phyloP scores from a whole-genome alignment of 129 eudicot species.

The Dittrichia graveolens region DNA sequence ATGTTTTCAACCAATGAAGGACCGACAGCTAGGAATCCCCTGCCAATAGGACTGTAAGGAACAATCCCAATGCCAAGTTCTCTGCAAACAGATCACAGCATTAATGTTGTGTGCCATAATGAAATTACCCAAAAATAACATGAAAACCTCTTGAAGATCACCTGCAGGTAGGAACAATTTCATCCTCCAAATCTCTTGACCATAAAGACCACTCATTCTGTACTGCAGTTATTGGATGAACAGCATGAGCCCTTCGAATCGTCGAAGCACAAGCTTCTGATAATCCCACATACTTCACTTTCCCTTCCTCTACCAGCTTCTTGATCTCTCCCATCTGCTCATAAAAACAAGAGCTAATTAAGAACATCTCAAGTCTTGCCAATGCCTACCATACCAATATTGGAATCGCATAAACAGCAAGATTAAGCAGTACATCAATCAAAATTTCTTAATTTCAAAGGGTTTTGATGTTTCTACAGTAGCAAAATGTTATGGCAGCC shows the following conservation, averaged over 20 bases:
- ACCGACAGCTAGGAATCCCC: conserved; percentile 53
- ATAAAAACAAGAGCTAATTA: neutral
- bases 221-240: conserved; percentile 75
- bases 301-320: conserved; percentile 74
- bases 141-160: conserved; percentile 5
- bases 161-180: conserved; percentile 68
- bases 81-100: conserved; percentile 22
- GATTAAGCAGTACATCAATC: neutral
- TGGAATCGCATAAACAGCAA: conserved; percentile 10
- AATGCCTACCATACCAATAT: neutral
- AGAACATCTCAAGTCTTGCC: neutral
- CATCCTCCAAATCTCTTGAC: conserved; percentile 65
- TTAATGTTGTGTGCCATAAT: neutral
- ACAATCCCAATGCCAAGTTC: conserved; percentile 76
- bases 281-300: conserved; percentile 65
- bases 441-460: neutral
- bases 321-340: conserved; percentile 57
- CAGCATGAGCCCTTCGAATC: conserved; percentile 75
- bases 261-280: conserved; percentile 73
- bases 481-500: neutral
- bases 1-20: conserved; percentile 42
- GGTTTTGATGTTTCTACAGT: neutral
- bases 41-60: conserved; percentile 63
- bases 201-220: conserved; percentile 72
- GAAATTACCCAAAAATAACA: neutral